Percentiles rank a stretch among this genome's conserved stretches.
Evolutionary conservation across 2,329 filamentous ascomycete species (phyloP).

Genomic region (Cladosporium phlei): DNA sequence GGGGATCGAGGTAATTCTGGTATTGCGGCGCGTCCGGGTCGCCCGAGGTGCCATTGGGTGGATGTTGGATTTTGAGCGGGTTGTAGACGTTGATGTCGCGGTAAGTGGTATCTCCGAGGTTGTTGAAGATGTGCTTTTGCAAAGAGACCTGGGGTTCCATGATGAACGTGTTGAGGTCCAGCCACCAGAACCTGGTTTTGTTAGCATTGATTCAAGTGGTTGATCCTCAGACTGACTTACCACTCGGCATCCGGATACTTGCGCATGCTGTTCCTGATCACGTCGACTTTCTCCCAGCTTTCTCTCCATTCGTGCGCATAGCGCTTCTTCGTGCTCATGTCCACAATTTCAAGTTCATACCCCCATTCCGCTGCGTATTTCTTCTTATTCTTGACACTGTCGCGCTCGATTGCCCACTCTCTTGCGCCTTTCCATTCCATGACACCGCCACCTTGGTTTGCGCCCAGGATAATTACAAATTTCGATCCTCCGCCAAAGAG

Average conservation of each 20-base stretch:
- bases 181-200: slow-evolving; percentile 85
- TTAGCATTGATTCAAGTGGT: slow-evolving; percentile 12
- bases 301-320: slow-evolving; percentile 99
- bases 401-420: slow-evolving; percentile 96
- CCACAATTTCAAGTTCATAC: slow-evolving; percentile 91
- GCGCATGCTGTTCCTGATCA: slow-evolving; percentile 77
- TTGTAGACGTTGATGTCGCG: slow-evolving; percentile 97
- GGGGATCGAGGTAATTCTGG: slow-evolving; percentile 64
- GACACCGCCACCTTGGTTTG: slow-evolving; percentile 91
- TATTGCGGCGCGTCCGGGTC: slow-evolving; percentile 39
- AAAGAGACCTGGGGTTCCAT: slow-evolving; percentile 94
- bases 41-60: slow-evolving; percentile 49
- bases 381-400: slow-evolving; percentile 92
- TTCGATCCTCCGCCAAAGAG: slow-evolving; percentile 81
- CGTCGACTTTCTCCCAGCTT: slow-evolving; percentile 98
- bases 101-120: slow-evolving; percentile 70
- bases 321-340: slow-evolving; percentile 98
- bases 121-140: slow-evolving; percentile 83
- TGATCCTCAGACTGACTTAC: slow-evolving; percentile 50
- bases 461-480: slow-evolving; percentile 86
- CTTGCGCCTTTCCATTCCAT: slow-evolving; percentile 98
- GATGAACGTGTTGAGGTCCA: slow-evolving; percentile 94
- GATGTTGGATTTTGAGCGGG: slow-evolving; percentile 87
- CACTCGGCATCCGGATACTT: slow-evolving; percentile 97
- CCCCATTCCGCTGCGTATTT: slow-evolving; percentile 84